phyloP scores from a whole-genome alignment of 106 monocot genomes.

The Dendrobium chrysotoxum region DNA sequence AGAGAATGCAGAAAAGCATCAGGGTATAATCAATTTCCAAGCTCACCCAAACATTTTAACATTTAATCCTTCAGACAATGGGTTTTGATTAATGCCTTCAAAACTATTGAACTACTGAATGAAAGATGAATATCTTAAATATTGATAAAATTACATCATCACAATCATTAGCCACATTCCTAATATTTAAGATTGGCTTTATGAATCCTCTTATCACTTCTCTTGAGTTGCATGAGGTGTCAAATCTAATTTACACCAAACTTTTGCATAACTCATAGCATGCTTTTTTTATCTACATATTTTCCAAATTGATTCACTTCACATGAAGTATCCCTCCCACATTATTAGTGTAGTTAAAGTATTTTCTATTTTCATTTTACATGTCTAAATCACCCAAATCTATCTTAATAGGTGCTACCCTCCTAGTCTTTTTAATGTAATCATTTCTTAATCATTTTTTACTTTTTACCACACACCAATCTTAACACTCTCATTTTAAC shows the following conservation, averaged over 20 bases:
- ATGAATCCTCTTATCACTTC: not conserved
- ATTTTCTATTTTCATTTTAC: not conserved
- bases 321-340: not conserved
- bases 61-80: not conserved
- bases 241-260: too few species aligned
- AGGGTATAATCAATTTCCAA: not conserved
- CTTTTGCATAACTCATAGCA: too few species aligned
- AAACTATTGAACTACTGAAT: conserved; percentile 3
- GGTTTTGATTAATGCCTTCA: not conserved
- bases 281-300: not conserved
- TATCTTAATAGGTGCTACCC: too few species aligned
- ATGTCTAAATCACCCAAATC: not conserved
- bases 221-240: not conserved
- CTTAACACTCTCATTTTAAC: too few species aligned
- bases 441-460: too few species aligned
- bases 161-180: not conserved
- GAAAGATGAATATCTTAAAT: not conserved
- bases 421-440: too few species aligned
- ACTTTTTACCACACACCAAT: too few species aligned
- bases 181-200: not conserved
- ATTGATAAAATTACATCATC: not conserved
- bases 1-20: not conserved
- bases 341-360: not conserved
- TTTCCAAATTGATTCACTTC: not conserved
- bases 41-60: not conserved